phyloP scores from a whole-genome alignment of 2,329 filamentous ascomycete genomes.

The Hymenoscyphus linearis region DNA sequence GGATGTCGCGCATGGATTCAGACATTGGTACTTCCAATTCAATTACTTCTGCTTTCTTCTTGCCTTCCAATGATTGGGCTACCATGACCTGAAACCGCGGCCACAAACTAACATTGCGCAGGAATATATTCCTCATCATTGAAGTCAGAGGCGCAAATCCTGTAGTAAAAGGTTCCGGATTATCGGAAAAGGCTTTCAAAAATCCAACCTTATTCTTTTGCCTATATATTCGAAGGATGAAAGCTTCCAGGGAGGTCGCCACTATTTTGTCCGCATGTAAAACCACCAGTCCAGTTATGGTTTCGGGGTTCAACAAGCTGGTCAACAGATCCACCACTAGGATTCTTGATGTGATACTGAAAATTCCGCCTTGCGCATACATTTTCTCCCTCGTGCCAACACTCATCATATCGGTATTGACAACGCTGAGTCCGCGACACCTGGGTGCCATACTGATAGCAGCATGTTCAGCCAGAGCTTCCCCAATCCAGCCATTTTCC shows the following conservation, averaged over 20 bases:
- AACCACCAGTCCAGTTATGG: constrained; percentile 79
- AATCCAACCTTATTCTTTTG: constrained; percentile 94
- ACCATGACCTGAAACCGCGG: constrained; percentile 91
- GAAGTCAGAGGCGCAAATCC: constrained; percentile 84
- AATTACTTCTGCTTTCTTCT: constrained; percentile 91
- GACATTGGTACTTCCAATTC: constrained; percentile 97
- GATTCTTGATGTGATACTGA: constrained; percentile 94
- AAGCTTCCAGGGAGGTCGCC: constrained; percentile 86
- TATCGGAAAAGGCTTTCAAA: constrained; percentile 92
- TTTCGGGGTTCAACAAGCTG: constrained; percentile 73
- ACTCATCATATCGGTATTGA: constrained; percentile 91
- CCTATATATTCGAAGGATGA: constrained; percentile 88
- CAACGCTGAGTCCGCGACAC: constrained; percentile 79
- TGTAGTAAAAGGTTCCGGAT: constrained; percentile 81
- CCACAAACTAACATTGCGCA: constrained; percentile 85
- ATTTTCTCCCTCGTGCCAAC: constrained; percentile 85
- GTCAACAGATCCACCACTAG: constrained; percentile 90
- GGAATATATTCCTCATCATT: constrained; percentile 88
- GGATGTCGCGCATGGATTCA: constrained; percentile 85
- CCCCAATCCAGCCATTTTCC: constrained; percentile 96
- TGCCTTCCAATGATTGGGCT: constrained; percentile 82
- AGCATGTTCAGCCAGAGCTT: constrained; percentile 91
- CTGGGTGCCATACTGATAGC: constrained; percentile 78
- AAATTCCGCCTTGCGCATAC: constrained; percentile 83
- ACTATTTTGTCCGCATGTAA: constrained; percentile 84